phyloP scores from a whole-genome alignment of 352 stramenopile genomes.

The Phytophthora megakarya region DNA sequence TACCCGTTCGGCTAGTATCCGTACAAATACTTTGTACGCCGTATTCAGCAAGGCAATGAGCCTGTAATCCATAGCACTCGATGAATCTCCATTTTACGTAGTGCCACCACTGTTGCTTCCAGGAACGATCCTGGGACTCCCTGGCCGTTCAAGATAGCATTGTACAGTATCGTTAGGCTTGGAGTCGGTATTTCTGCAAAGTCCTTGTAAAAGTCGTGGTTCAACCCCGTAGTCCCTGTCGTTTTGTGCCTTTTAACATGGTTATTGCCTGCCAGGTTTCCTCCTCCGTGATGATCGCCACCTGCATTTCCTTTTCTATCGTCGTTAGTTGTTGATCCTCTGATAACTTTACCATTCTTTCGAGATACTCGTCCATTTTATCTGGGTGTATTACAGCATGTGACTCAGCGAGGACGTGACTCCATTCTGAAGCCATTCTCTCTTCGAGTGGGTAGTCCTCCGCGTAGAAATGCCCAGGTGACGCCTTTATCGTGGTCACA shows the following conservation, averaged over 20 bases:
- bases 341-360: neutral
- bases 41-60: neutral
- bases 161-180: neutral
- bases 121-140: neutral
- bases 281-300: neutral
- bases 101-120: neutral
- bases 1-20: neutral
- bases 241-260: constrained; percentile 1
- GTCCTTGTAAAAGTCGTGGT: constrained; percentile 5
- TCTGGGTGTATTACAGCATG: neutral
- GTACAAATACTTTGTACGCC: constrained; percentile 5
- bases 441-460: neutral
- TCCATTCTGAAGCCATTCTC: constrained; percentile 6
- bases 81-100: constrained; percentile 7
- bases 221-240: neutral
- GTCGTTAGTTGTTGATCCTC: neutral
- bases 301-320: neutral
- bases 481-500: neutral
- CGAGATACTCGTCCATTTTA: neutral
- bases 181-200: neutral
- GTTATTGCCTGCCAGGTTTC: neutral
- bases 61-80: constrained; percentile 3
- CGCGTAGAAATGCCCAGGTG: neutral
- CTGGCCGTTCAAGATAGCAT: neutral
- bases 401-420: neutral